Conservation (phyloP, 23 red algal genomes). For the Gracilaria domingensis region DNA sequence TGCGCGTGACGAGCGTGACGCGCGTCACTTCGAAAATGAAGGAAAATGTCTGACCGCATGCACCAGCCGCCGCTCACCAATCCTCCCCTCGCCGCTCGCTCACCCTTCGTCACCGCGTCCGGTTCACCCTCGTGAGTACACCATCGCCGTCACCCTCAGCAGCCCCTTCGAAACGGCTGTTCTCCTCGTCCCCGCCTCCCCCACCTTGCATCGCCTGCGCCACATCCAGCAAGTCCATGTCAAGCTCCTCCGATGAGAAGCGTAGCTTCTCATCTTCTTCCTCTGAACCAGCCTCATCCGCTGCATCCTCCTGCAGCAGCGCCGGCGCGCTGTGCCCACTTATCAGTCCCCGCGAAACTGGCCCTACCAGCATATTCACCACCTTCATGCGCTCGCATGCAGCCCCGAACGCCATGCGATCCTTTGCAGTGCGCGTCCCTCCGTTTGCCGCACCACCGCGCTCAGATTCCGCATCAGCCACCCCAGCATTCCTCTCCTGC, state of each 20-base stretch:
- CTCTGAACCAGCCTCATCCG: neutral
- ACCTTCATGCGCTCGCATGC: conserved; percentile 46
- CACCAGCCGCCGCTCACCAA: neutral
- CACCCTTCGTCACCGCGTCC: neutral
- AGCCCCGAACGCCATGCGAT: conserved; percentile 37
- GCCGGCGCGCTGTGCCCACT: neutral
- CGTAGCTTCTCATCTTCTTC: conserved; percentile 13
- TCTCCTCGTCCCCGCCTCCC: neutral
- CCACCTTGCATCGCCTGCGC: neutral
- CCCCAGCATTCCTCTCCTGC: neutral
- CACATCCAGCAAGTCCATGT: neutral
- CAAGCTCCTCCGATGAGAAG: conserved; percentile 12
- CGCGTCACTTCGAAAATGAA: neutral
- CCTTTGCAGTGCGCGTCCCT: conserved; percentile 7
- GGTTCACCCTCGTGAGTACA: neutral
- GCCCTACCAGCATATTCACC: conserved; percentile 43
- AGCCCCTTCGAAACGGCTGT: neutral
- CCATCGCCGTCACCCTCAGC: neutral
- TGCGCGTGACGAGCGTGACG: neutral
- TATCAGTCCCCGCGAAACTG: conserved; percentile 29
- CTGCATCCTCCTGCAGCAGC: neutral
- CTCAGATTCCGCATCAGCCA: neutral
- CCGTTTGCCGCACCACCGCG: neutral
- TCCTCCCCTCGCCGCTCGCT: neutral
- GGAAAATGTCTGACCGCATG: neutral